Percentiles rank a stretch among this genome's conserved stretches.
Conservation (phyloP, 345 rosid genomes). For the Anastatica hierochuntica region DNA sequence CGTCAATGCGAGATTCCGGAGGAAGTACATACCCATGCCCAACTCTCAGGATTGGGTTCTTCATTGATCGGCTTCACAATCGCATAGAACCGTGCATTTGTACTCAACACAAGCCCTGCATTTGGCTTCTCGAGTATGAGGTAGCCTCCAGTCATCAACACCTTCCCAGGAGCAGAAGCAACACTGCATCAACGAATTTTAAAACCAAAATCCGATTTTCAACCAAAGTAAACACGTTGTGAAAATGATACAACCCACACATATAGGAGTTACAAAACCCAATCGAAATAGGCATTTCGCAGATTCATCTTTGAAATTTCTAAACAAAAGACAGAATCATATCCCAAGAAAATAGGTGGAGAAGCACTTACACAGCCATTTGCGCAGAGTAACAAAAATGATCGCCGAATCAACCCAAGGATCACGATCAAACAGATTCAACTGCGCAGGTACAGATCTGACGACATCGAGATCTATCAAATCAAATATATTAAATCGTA, state of each 20-base stretch:
- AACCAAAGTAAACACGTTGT: neutral
- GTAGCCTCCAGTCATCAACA: conserved; percentile 89
- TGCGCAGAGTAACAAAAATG: neutral
- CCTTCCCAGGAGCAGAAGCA: conserved; percentile 99
- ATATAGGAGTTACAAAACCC: neutral
- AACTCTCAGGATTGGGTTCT: conserved; percentile 58
- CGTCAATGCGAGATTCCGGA: neutral
- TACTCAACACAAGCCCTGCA: conserved; percentile 85
- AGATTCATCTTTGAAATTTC: too few species aligned
- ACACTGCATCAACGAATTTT: conserved; percentile 32
- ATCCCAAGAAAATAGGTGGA: neutral
- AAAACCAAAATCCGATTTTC: neutral
- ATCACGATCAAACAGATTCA: too few species aligned
- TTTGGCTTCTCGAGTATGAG: conserved; percentile 89
- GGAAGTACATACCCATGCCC: conserved; percentile 66
- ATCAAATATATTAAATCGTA: too few species aligned
- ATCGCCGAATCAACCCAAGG: too few species aligned
- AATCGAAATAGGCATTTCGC: too few species aligned
- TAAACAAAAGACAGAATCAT: neutral
- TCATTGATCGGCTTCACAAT: conserved; percentile 67
- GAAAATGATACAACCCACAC: neutral
- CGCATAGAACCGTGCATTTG: conserved; percentile 87
- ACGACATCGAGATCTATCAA: too few species aligned
- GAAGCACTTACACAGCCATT: conserved; percentile 29
- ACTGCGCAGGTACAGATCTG: too few species aligned